Evolutionary conservation across 2,329 filamentous ascomycete species (phyloP).

Genomic region (Xylaria multiplex): DNA sequence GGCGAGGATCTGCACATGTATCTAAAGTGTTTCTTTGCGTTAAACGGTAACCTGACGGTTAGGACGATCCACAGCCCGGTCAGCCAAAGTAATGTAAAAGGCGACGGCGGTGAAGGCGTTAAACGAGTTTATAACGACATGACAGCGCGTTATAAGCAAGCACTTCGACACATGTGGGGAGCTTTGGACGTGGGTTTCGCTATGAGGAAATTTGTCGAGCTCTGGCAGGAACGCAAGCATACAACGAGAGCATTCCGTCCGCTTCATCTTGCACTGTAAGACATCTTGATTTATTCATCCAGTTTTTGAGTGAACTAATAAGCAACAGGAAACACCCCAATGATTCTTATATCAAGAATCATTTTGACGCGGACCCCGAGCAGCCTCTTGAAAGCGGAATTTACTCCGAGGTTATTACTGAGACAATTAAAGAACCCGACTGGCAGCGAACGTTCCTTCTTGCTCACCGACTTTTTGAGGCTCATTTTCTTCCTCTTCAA

Average conservation of each 20-base stretch:
- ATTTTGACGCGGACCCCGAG: constrained; percentile 54
- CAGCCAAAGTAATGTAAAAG: constrained; percentile 77
- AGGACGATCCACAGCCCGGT: constrained; percentile 73
- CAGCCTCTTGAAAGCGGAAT: constrained; percentile 59
- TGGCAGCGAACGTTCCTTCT: constrained; percentile 68
- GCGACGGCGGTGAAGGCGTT: constrained; percentile 64
- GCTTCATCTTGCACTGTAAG: constrained; percentile 61
- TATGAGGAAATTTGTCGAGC: constrained; percentile 65
- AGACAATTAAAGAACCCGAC: constrained; percentile 61
- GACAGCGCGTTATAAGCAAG: constrained; percentile 75
- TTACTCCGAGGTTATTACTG: constrained; percentile 65
- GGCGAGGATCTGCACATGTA: constrained; percentile 83
- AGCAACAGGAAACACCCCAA: constrained; percentile 54
- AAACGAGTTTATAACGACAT: constrained; percentile 67
- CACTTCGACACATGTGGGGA: constrained; percentile 80
- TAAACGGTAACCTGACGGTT: constrained; percentile 74
- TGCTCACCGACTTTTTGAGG: constrained; percentile 76
- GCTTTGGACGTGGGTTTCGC: constrained; percentile 75
- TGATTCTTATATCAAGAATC: constrained; percentile 60
- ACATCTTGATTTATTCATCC: not conserved
- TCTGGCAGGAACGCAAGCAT: constrained; percentile 67
- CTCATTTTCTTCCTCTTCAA: constrained; percentile 76
- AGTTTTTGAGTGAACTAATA: constrained; percentile 35
- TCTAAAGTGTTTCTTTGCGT: constrained; percentile 79
- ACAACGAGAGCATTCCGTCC: constrained; percentile 65